A percentile compares a stretch with the other conserved stretches of the same genome.
Evolutionary conservation across 352 stramenopile species (phyloP).

Genomic region (Phytophthora litchii): DNA sequence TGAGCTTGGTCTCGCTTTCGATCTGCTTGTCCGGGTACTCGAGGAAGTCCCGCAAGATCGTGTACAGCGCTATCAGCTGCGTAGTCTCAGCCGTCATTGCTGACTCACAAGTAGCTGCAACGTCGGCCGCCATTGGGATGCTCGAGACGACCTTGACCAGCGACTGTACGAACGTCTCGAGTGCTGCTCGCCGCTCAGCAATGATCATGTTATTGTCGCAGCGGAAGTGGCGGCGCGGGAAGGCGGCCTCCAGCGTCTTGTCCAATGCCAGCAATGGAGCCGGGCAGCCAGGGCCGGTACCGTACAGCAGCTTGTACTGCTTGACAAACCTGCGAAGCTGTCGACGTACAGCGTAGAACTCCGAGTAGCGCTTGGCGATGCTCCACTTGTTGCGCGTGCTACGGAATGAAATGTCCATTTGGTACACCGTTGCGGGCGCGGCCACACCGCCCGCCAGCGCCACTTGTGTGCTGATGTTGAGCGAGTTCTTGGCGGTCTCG

Average conservation of each 20-base stretch:
- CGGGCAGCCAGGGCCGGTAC: conserved; percentile 9
- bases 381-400: conserved; percentile 88
- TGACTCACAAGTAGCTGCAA: not conserved
- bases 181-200: conserved; percentile 61
- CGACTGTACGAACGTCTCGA: conserved; percentile 82
- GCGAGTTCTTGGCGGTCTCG: conserved; percentile 78
- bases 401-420: conserved; percentile 88
- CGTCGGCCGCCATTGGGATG: conserved; percentile 58
- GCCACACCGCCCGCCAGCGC: conserved; percentile 44
- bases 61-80: conserved; percentile 67
- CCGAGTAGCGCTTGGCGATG: conserved; percentile 87
- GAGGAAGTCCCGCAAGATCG: conserved; percentile 81
- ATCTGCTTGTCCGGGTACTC: conserved; percentile 88
- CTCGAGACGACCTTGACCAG: conserved; percentile 84
- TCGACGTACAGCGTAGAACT: conserved; percentile 77
- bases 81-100: conserved; percentile 35
- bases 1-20: conserved; percentile 84
- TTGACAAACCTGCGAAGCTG: conserved; percentile 73
- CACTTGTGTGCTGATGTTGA: conserved; percentile 85
- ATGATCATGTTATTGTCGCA: conserved; percentile 79
- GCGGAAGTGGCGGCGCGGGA: conserved; percentile 78
- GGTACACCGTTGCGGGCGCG: conserved; percentile 80
- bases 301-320: conserved; percentile 53
- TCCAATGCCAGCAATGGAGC: conserved; percentile 56
- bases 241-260: conserved; percentile 51